phyloP scores from a whole-genome alignment of 768 basidiomycete species.

The Russula ochroleuca region DNA sequence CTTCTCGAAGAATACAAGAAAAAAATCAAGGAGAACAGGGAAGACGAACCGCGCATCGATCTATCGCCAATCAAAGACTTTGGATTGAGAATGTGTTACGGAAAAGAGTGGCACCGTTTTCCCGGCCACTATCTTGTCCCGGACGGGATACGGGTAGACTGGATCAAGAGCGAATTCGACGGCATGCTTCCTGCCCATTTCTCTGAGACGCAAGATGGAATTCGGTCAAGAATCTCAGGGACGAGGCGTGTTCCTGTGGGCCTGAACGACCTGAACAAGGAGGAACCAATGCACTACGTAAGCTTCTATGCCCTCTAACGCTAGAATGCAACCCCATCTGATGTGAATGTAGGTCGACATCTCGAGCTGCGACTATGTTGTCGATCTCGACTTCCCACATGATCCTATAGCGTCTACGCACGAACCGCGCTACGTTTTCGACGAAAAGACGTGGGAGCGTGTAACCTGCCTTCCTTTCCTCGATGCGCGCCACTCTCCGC shows the following conservation, averaged over 20 bases:
- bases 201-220: conserved; percentile 38
- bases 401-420: conserved; percentile 50
- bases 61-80: conserved; percentile 63
- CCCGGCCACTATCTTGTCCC: conserved; percentile 88
- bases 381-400: conserved; percentile 83
- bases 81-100: conserved; percentile 75
- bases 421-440: conserved; percentile 78
- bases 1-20: conserved; percentile 38
- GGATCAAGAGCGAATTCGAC: conserved; percentile 87
- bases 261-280: conserved; percentile 85
- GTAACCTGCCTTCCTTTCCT: conserved; percentile 81
- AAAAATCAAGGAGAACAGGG: conserved; percentile 35
- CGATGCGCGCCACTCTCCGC: conserved; percentile 68
- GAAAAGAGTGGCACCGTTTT: conserved; percentile 96
- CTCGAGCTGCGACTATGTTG: conserved; percentile 78
- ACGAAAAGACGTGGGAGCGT: conserved; percentile 70
- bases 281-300: conserved; percentile 76
- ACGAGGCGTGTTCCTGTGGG: conserved; percentile 57
- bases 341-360: conserved; percentile 52
- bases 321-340: neutral
- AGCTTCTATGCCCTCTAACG: conserved; percentile 33
- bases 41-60: conserved; percentile 51
- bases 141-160: conserved; percentile 74
- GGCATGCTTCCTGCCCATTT: conserved; percentile 89
- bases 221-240: conserved; percentile 55